Conservation (phyloP, 2,329 filamentous ascomycete genomes). For the Alternaria solani region DNA sequence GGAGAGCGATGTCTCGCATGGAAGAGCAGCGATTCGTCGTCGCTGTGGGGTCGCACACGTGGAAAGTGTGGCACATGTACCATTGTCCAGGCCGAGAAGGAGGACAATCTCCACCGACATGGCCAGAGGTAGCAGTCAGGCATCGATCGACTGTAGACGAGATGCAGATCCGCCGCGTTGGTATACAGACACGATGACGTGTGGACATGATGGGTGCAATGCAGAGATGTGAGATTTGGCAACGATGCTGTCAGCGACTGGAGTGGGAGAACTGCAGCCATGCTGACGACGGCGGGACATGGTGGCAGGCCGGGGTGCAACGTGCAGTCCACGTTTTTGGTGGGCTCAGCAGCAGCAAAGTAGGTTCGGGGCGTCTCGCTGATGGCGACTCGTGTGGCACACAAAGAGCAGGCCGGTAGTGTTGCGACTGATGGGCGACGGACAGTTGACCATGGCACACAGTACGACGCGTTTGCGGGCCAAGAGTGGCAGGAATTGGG, state of each 20-base stretch:
- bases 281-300: slow-evolving; percentile 23
- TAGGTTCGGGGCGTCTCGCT: slow-evolving; percentile 40
- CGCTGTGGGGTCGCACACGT: slow-evolving; percentile 37
- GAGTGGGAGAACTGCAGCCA: slow-evolving; percentile 11
- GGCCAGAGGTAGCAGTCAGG: slow-evolving; percentile 12
- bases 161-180: slow-evolving; percentile 25
- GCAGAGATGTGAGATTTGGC: slow-evolving; percentile 10
- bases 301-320: slow-evolving; percentile 43
- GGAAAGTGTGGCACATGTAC: slow-evolving; percentile 26
- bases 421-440: slow-evolving; percentile 33
- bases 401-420: slow-evolving; percentile 17
- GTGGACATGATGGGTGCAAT: slow-evolving; percentile 4
- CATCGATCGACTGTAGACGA: slow-evolving; percentile 23
- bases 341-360: slow-evolving; percentile 30
- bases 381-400: slow-evolving; percentile 29
- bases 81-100: slow-evolving; percentile 24
- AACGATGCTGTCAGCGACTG: slow-evolving; percentile 6
- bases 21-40: slow-evolving; percentile 31
- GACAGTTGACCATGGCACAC: slow-evolving; percentile 17
- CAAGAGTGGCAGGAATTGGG: slow-evolving; percentile 11
- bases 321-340: slow-evolving; percentile 47
- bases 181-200: slow-evolving; percentile 20
- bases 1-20: slow-evolving; percentile 45
- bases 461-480: slow-evolving; percentile 23
- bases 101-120: slow-evolving; percentile 19